Conservation (phyloP, 2,329 filamentous ascomycete species). For the Colletotrichum lupini region DNA sequence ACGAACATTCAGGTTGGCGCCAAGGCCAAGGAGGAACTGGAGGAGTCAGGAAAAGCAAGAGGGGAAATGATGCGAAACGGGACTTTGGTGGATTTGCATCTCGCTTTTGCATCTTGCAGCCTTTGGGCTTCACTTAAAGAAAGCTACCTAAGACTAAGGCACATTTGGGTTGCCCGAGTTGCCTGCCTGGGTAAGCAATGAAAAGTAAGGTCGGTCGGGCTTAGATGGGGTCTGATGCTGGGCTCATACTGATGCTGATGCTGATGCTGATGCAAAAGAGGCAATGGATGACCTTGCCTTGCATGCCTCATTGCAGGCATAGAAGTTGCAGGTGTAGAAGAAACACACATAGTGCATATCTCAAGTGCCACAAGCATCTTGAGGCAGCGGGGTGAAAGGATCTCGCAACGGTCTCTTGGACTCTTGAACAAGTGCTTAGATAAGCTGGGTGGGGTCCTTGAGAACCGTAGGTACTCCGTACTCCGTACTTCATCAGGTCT, state of each 20-base stretch:
- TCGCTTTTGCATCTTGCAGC: conserved; percentile 1
- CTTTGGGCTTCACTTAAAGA: neutral
- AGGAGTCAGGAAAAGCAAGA: neutral
- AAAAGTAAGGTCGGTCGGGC: neutral
- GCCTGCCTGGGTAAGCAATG: neutral
- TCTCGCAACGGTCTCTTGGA: neutral
- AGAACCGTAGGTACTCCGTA: too few species aligned
- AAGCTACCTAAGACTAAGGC: neutral
- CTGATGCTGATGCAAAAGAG: neutral
- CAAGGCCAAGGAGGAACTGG: neutral
- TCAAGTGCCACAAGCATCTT: too few species aligned
- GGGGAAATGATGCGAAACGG: neutral
- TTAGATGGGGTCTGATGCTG: neutral
- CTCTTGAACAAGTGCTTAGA: too few species aligned
- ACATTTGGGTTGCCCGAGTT: neutral
- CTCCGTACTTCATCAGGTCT: too few species aligned
- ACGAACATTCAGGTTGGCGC: neutral
- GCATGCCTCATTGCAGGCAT: neutral
- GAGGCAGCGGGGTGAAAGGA: neutral
- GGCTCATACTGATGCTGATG: neutral
- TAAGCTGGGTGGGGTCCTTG: too few species aligned
- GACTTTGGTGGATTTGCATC: neutral
- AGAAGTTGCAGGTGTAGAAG: neutral
- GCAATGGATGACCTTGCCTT: neutral
- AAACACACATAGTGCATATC: neutral